A percentile compares a stretch with the other conserved stretches of the same genome.
These are phyloP conservation scores for Metarhizium rileyi DNA, from an alignment of 2,329 filamentous ascomycete genomes.

Conservation along the genomic window DNA sequence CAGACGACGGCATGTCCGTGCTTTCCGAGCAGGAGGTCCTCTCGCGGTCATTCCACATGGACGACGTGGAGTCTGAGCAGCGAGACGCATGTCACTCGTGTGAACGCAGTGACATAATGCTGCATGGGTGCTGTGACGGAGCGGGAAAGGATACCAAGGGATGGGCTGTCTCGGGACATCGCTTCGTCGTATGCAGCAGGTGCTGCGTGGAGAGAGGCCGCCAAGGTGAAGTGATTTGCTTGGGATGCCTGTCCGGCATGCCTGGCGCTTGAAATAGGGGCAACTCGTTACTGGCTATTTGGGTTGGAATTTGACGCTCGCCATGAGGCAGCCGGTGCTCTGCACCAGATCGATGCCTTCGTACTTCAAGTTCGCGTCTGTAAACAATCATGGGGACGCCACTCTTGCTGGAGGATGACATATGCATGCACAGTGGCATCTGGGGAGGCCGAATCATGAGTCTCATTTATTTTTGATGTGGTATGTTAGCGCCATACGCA, in stretches of 20 bases:
- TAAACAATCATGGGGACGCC: neutral
- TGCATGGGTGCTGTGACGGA: conserved; percentile 2
- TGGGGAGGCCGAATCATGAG: neutral
- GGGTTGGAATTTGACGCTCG: no score
- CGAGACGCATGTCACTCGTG: neutral
- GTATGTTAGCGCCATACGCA: neutral
- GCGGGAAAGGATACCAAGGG: conserved; percentile 12
- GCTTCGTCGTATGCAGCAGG: conserved; percentile 51
- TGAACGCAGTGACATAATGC: conserved; percentile 1
- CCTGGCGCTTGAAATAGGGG: conserved; percentile 23
- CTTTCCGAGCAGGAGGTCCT: conserved; percentile 26
- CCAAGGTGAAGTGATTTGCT: conserved; percentile 56
- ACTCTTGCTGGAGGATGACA: neutral
- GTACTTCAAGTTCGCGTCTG: no score
- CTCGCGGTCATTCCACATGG: conserved; percentile 39
- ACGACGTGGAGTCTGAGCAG: conserved; percentile 24
- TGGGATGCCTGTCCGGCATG: conserved; percentile 47
- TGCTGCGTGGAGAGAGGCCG: conserved; percentile 58
- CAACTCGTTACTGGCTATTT: neutral
- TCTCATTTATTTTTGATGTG: neutral
- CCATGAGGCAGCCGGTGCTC: no score
- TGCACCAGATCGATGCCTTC: no score
- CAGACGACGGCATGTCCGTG: conserved; percentile 10
- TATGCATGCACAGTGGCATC: neutral
- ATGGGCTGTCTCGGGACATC: conserved; percentile 36